These are phyloP conservation scores for Lecanicillium sp. DNA, from an alignment of 2,329 filamentous ascomycete species.

Conservation along the genomic window DNA sequence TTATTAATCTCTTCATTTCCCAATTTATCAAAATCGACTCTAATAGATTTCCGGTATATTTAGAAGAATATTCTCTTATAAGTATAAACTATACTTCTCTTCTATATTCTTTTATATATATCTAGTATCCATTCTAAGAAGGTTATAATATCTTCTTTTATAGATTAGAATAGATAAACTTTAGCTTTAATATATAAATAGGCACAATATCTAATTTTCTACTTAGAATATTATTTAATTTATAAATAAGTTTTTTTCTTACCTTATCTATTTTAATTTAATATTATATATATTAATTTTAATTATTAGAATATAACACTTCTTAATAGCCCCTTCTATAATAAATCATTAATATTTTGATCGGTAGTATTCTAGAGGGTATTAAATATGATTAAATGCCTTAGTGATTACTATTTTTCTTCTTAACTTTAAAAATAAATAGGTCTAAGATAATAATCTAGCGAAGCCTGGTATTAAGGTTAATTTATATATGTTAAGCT, in stretches of 20 bases:
- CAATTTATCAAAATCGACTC: neutral
- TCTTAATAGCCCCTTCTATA: neutral
- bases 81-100: neutral
- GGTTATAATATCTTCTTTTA: neutral
- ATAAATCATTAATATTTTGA: neutral
- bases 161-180: neutral
- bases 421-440: neutral
- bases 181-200: neutral
- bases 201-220: neutral
- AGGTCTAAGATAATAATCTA: neutral
- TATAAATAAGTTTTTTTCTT: neutral
- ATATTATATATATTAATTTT: slow-evolving; percentile 1
- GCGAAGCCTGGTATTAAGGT: neutral
- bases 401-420: neutral
- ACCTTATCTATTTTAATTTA: neutral
- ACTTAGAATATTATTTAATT: neutral
- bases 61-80: slow-evolving; percentile 3
- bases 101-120: neutral
- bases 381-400: neutral
- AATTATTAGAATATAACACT: neutral
- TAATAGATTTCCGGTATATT: neutral
- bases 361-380: slow-evolving; percentile 1
- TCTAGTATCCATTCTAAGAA: slow-evolving; percentile 1
- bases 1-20: slow-evolving; percentile 2
- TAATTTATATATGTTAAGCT: slow-evolving; percentile 4